Evolutionary conservation across 164 flowering plant species (phyloP).

Genomic region (Liriodendron chinense): DNA sequence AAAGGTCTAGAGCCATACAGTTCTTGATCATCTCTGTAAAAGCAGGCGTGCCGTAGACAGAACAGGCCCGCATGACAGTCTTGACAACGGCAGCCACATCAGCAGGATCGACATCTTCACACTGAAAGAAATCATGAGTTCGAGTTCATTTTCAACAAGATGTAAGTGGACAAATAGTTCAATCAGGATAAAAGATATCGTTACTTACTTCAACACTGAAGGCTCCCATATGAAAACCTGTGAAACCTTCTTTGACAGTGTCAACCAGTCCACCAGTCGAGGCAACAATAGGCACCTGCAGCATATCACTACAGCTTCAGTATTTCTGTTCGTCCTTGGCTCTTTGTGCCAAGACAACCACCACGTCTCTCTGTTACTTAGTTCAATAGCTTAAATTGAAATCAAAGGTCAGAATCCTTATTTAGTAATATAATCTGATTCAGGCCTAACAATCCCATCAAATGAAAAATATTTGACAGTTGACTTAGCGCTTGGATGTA

Average conservation of each 20-base stretch:
- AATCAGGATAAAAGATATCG: background rate
- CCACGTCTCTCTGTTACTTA: too few relatives aligned
- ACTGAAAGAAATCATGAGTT: constrained; percentile 34
- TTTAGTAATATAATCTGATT: too few relatives aligned
- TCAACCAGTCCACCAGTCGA: constrained; percentile 96
- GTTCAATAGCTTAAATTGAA: too few relatives aligned
- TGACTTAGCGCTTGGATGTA: too few relatives aligned
- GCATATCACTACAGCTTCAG: background rate
- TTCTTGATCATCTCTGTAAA: constrained; percentile 66
- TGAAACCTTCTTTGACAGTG: constrained; percentile 90
- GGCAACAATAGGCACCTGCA: constrained; percentile 50
- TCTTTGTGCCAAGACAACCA: too few relatives aligned
- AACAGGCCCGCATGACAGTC: constrained; percentile 57
- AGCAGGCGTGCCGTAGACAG: constrained; percentile 59
- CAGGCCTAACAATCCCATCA: too few relatives aligned
- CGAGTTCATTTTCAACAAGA: background rate
- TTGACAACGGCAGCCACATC: constrained; percentile 62
- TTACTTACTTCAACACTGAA: constrained; percentile 73
- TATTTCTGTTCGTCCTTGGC: too few relatives aligned
- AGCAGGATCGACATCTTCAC: constrained; percentile 64
- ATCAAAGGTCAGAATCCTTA: too few relatives aligned
- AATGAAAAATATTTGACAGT: too few relatives aligned
- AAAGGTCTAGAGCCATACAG: constrained; percentile 92
- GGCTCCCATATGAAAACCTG: constrained; percentile 92
- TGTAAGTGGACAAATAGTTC: background rate